Base-by-base conservation (phyloP, 176 grass and related monocot genomes). In the Eleusine indica region DNA sequence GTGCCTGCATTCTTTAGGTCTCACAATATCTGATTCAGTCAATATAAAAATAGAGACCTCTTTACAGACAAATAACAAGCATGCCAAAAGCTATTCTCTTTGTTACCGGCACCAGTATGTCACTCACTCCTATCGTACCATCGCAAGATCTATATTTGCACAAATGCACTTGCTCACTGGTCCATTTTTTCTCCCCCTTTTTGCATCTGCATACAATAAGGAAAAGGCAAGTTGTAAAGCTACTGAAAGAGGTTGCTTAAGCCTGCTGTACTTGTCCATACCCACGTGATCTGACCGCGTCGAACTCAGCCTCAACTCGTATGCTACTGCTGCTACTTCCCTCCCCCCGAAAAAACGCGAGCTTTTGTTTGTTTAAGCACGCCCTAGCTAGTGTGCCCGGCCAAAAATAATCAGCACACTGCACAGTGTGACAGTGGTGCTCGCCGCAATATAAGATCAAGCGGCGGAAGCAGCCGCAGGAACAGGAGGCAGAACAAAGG, bases 391-490 rank as follows among this genome's bases (percentile, higher is more conserved):
- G 65, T 69, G 65, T 54, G 65, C 78, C 78, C 78, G 40, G 41
- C 53, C 39, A 85, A 81, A 90, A 90, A 86, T 9, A 83, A 81
- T 76, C 39, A 16, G 72, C 66, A 52, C 64, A 71, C 71, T 56
- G 53, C 76, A 75, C 30, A 62, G 25, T 25, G 25, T 25, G 25
- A 25, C 25, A 25, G 41, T 52, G 17, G 80, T 71, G 80, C 80
- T 40, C 53, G 65, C 64, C 80, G 54, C 72, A 53, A 78, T 86
- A 86, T 74, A 86, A 90, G 73, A 90, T 58, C 83, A 67, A 70
- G 84, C 47, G 42, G 77, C 44, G 44, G 32, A 41, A 38, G 28
- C 78, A 40, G 77, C 46, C 21, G 57, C 73, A 82, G 83, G 35
- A 85, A 57, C 35, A 80, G 29, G 38, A 57, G 66, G 76, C 32